Percentiles rank a stretch among this genome's conserved stretches.
Conservation (phyloP, 2,329 filamentous ascomycete species). For the Trichoderma arundinaceum region DNA sequence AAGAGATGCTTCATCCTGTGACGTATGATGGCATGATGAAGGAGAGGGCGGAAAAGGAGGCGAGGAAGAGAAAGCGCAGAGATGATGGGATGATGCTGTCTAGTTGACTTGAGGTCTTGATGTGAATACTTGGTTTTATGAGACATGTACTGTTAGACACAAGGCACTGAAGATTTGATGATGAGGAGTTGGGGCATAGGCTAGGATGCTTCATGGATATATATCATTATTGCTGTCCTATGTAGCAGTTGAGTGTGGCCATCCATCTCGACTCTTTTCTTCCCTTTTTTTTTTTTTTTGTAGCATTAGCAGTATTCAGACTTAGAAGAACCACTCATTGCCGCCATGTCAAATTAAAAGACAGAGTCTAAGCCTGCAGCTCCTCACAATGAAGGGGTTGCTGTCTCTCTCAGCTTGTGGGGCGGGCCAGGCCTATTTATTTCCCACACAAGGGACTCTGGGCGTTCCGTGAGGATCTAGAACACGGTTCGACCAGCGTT, state of each 20-base stretch:
- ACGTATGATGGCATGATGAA: constrained; percentile 5
- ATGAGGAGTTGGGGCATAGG: no score
- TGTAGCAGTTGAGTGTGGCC: no score
- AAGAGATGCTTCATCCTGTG: neutral
- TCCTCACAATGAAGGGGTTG: constrained; percentile 10
- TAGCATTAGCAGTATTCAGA: neutral
- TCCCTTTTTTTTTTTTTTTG: neutral
- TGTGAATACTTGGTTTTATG: neutral
- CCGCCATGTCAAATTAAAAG: neutral
- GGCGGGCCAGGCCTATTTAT: constrained; percentile 11
- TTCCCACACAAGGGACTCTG: constrained; percentile 16
- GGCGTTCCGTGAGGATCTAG: neutral
- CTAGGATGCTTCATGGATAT: no score
- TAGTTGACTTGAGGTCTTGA: neutral
- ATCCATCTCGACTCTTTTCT: no score
- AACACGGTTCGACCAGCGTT: neutral
- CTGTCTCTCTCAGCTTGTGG: constrained; percentile 12
- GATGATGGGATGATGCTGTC: neutral
- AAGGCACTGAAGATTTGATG: no score
- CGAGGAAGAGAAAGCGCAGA: neutral
- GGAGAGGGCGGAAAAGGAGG: neutral
- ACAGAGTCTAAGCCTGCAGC: constrained; percentile 9
- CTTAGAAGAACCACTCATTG: neutral
- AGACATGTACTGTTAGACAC: no score
- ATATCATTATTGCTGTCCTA: no score